Conservation (phyloP, 345 rosid species). For the Hevea brasiliensis region DNA sequence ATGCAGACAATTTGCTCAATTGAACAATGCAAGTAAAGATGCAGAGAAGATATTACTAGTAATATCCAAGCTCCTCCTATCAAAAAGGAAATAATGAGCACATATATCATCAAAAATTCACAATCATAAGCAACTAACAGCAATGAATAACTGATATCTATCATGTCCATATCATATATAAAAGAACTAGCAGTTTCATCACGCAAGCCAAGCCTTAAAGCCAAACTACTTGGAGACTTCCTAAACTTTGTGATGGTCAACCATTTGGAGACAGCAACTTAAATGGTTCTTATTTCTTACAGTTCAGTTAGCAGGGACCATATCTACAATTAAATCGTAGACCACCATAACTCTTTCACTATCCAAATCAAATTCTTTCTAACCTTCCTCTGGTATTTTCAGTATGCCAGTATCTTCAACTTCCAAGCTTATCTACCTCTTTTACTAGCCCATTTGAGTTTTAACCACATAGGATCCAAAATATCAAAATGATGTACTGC, state of each 20-base stretch:
- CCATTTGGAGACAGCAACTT: background rate
- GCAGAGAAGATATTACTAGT: background rate
- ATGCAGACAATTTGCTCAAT: constrained; percentile 11
- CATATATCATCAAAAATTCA: background rate
- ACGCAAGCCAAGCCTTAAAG: background rate
- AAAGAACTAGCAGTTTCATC: background rate
- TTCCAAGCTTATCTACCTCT: background rate
- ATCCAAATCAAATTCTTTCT: background rate
- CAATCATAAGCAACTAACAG: background rate
- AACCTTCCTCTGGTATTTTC: background rate
- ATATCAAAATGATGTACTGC: too few relatives aligned
- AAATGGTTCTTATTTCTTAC: background rate
- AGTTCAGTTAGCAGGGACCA: background rate
- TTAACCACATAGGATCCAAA: background rate
- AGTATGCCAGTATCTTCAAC: background rate
- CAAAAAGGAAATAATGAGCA: background rate
- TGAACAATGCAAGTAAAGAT: background rate
- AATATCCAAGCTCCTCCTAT: constrained; percentile 8
- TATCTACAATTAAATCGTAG: background rate
- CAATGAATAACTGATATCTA: background rate
- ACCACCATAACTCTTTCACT: background rate
- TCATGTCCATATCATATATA: background rate
- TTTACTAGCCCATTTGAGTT: background rate
- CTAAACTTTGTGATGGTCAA: background rate
- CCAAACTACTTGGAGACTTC: background rate